Percentiles rank a stretch among this genome's conserved stretches.
phyloP scores from a whole-genome alignment of 257 asterid genomes.

The Apocynum venetum region DNA sequence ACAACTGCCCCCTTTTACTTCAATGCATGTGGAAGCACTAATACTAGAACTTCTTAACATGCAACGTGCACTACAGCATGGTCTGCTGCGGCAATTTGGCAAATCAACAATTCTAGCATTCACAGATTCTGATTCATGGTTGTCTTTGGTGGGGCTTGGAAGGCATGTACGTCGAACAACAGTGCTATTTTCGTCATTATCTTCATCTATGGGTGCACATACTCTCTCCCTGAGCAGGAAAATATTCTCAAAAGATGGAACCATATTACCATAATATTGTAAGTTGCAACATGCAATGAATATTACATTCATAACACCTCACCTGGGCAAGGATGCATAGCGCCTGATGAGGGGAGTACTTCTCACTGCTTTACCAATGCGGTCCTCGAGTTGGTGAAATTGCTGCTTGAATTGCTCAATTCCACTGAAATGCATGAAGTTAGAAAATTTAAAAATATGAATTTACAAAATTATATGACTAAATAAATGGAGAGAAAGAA shows the following conservation, averaged over 20 bases:
- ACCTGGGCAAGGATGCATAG: conserved; percentile 93
- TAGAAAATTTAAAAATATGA: not conserved
- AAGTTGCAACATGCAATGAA: not conserved
- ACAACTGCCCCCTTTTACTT: conserved; percentile 50
- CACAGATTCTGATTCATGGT: conserved; percentile 34
- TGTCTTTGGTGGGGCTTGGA: conserved; percentile 49
- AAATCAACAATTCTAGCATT: conserved; percentile 31
- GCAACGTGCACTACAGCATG: conserved; percentile 77
- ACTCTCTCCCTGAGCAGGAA: conserved; percentile 69
- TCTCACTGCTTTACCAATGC: conserved; percentile 49
- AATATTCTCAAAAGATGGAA: not conserved
- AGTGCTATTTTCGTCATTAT: conserved; percentile 37
- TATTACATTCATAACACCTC: conserved; percentile 9
- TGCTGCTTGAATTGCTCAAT: conserved; percentile 87
- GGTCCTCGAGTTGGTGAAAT: conserved; percentile 81
- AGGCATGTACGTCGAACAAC: conserved; percentile 49
- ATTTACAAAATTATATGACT: not conserved
- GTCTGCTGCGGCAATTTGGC: conserved; percentile 40
- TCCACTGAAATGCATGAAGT: conserved; percentile 48
- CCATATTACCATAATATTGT: not conserved
- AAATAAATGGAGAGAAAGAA: not conserved
- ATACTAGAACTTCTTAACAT: conserved; percentile 77
- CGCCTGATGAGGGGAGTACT: conserved; percentile 63
- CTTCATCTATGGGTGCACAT: conserved; percentile 66
- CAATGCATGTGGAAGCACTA: conserved; percentile 76